phyloP scores from a whole-genome alignment of 257 asterid species.

The Ophiorrhiza pumila region DNA sequence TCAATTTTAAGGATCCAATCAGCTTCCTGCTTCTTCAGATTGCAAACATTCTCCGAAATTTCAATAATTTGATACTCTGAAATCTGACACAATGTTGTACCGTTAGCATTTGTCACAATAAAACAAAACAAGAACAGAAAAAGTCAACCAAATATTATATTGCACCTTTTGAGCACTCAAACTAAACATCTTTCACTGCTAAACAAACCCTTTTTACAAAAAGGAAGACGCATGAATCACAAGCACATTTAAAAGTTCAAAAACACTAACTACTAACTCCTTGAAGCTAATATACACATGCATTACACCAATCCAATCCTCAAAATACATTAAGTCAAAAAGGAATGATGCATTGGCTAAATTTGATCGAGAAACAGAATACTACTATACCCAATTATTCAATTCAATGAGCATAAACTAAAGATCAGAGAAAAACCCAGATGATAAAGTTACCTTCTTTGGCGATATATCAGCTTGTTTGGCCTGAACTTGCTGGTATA shows the following conservation, averaged over 20 bases:
- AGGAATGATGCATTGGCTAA: background rate
- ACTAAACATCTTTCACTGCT: background rate
- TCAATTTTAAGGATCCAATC: slow-evolving; percentile 98
- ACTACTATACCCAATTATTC: background rate
- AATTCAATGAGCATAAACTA: slow-evolving; percentile 2
- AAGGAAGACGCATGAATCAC: too few species aligned
- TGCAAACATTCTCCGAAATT: slow-evolving; percentile 89
- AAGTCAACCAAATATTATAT: background rate
- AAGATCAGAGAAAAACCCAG: slow-evolving; percentile 9
- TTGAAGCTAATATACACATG: background rate
- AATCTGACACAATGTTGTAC: slow-evolving; percentile 40
- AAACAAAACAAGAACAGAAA: background rate
- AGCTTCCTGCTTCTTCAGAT: slow-evolving; percentile 91
- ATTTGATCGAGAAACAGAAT: slow-evolving; percentile 10
- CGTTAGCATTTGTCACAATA: background rate
- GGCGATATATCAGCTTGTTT: slow-evolving; percentile 71
- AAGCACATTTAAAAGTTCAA: background rate
- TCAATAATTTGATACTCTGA: slow-evolving; percentile 85
- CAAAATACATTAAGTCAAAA: background rate
- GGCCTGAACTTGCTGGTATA: slow-evolving; percentile 63
- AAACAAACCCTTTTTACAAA: background rate
- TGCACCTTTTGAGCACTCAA: background rate
- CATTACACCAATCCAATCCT: slow-evolving; percentile 7
- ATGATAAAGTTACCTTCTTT: slow-evolving; percentile 49
- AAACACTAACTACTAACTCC: background rate